Conservation (phyloP, 2,329 filamentous ascomycete genomes). For the Sporothrix pallida region DNA sequence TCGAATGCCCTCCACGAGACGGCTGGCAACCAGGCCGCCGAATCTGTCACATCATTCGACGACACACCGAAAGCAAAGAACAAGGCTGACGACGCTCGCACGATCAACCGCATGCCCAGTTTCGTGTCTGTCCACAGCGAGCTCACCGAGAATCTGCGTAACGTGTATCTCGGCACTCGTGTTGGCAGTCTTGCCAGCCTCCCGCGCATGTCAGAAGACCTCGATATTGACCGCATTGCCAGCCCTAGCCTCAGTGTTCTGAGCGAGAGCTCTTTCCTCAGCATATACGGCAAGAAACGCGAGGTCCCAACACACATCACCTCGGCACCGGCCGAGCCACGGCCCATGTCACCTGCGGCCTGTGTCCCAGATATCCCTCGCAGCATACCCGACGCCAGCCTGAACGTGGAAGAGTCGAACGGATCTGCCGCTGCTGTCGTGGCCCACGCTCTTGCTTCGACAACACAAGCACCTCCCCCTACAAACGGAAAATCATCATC, state of each 20-base stretch:
- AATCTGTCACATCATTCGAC: slow-evolving; percentile 14
- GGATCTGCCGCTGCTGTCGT: slow-evolving; percentile 30
- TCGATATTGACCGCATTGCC: slow-evolving; percentile 50
- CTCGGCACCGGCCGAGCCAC: background rate
- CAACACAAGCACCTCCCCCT: background rate
- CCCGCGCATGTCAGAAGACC: slow-evolving; percentile 54
- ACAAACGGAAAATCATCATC: background rate
- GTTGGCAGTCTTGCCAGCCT: slow-evolving; percentile 57
- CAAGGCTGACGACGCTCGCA: slow-evolving; percentile 45
- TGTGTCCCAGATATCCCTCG: slow-evolving; percentile 34
- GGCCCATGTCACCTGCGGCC: slow-evolving; percentile 28
- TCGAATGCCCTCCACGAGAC: slow-evolving; percentile 33
- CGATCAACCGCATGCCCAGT: slow-evolving; percentile 65
- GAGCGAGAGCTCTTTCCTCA: slow-evolving; percentile 71
- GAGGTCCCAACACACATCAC: slow-evolving; percentile 13
- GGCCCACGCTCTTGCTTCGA: slow-evolving; percentile 30
- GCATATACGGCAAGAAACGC: slow-evolving; percentile 63
- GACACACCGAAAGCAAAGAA: slow-evolving; percentile 40
- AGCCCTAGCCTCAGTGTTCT: slow-evolving; percentile 69
- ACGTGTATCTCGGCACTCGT: slow-evolving; percentile 60
- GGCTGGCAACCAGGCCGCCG: background rate
- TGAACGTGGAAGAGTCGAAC: slow-evolving; percentile 36
- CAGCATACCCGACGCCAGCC: slow-evolving; percentile 14
- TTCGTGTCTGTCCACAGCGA: slow-evolving; percentile 66
- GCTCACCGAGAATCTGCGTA: slow-evolving; percentile 65